Conservation (phyloP, 2,329 filamentous ascomycete genomes). For the Cercospora zeina region DNA sequence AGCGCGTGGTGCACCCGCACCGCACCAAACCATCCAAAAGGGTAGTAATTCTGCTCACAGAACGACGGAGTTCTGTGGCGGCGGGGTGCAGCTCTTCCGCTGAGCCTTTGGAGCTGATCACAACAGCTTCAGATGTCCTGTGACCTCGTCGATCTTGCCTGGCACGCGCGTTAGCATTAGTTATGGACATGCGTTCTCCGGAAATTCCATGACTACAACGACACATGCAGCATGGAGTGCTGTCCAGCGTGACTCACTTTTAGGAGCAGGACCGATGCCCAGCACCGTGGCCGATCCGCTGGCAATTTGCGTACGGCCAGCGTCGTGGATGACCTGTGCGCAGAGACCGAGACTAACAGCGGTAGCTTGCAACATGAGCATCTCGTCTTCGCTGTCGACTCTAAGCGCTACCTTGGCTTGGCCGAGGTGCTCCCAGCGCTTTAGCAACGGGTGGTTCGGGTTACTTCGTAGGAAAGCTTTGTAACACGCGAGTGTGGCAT, state of each 20-base stretch:
- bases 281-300: slow-evolving; percentile 89
- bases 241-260: slow-evolving; percentile 52
- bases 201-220: not conserved
- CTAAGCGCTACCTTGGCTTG: slow-evolving; percentile 64
- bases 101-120: slow-evolving; percentile 45
- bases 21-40: not conserved
- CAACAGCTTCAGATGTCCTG: slow-evolving; percentile 78
- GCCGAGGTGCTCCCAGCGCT: slow-evolving; percentile 80
- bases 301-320: slow-evolving; percentile 95
- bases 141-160: slow-evolving; percentile 75
- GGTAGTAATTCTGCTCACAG: not conserved
- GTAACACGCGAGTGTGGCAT: slow-evolving; percentile 82
- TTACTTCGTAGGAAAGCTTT: slow-evolving; percentile 67
- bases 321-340: slow-evolving; percentile 87
- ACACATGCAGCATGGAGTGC: not conserved
- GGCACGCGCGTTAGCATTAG: not conserved
- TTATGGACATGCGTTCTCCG: not conserved
- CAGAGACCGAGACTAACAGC: slow-evolving; percentile 82
- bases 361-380: slow-evolving; percentile 73
- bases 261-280: slow-evolving; percentile 72
- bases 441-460: slow-evolving; percentile 64
- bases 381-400: slow-evolving; percentile 77
- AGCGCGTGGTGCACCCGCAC: too few species aligned
- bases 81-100: not conserved
- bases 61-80: not conserved